These are phyloP conservation scores for Zarea fungicola DNA, from an alignment of 2,329 filamentous ascomycete genomes.

Conservation along the genomic window DNA sequence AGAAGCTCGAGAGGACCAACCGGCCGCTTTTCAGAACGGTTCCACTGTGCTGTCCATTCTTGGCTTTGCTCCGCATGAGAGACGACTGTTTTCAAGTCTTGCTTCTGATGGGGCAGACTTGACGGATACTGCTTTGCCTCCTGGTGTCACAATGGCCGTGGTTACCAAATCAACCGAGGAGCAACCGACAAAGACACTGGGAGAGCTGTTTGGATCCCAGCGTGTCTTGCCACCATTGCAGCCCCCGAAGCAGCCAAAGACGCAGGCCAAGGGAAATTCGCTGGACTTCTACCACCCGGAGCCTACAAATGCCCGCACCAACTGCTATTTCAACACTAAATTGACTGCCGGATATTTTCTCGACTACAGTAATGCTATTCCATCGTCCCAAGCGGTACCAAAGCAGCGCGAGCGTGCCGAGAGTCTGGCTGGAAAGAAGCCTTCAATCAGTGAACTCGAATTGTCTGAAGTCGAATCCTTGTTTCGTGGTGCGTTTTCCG, in stretches of 20 bases:
- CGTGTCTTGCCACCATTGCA: slow-evolving; percentile 60
- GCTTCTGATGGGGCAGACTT: slow-evolving; percentile 26
- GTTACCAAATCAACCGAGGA: slow-evolving; percentile 29
- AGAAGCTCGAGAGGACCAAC: slow-evolving; percentile 34
- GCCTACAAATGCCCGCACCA: slow-evolving; percentile 48
- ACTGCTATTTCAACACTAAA: slow-evolving; percentile 61
- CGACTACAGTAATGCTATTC: slow-evolving; percentile 60
- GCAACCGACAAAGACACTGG: slow-evolving; percentile 59
- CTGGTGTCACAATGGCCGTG: slow-evolving; percentile 55
- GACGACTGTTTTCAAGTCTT: slow-evolving; percentile 82
- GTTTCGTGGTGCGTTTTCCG: slow-evolving; percentile 73
- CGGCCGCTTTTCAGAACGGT: slow-evolving; percentile 36
- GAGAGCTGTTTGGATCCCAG: slow-evolving; percentile 68
- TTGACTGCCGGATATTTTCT: slow-evolving; percentile 66
- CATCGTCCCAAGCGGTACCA: slow-evolving; percentile 48
- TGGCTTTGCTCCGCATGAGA: slow-evolving; percentile 67
- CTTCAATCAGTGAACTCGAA: slow-evolving; percentile 50
- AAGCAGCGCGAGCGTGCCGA: slow-evolving; percentile 69
- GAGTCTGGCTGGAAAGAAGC: slow-evolving; percentile 58
- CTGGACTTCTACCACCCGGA: slow-evolving; percentile 52
- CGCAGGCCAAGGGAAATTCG: slow-evolving; percentile 57
- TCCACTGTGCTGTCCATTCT: slow-evolving; percentile 67
- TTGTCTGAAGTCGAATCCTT: slow-evolving; percentile 66
- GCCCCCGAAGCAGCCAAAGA: slow-evolving; percentile 67
- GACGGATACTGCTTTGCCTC: slow-evolving; percentile 55